Conservation (phyloP, 78 protist species). For the Protostelium mycophagum region DNA sequence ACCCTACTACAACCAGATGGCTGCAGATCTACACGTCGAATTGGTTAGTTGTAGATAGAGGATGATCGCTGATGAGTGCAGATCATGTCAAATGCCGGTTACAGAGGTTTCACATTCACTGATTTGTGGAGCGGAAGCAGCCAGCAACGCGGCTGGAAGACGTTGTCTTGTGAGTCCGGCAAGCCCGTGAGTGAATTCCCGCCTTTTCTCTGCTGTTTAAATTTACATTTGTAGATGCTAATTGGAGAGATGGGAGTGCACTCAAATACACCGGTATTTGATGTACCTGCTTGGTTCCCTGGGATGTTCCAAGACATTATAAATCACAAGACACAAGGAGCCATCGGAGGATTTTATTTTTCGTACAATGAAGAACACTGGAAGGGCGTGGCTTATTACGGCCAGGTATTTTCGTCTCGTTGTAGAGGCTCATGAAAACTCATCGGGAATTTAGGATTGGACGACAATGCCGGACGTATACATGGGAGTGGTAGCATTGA, state of each 20-base stretch:
- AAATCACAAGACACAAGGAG: neutral
- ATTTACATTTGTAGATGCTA: neutral
- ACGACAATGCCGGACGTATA: neutral
- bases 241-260: neutral
- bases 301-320: neutral
- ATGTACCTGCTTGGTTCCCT: neutral
- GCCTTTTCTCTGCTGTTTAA: no score
- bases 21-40: neutral
- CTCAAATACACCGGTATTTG: neutral
- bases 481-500: neutral
- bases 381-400: neutral
- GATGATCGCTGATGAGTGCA: no score
- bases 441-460: neutral
- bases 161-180: neutral
- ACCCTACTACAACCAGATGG: neutral
- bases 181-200: neutral
- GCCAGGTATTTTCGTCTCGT: neutral
- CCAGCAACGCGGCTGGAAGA: no score
- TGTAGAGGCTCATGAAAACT: neutral
- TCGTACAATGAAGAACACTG: neutral
- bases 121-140: neutral
- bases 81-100: neutral
- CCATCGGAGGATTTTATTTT: neutral
- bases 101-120: neutral
- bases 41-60: no score